A percentile compares a stretch with the other conserved stretches of the same genome.
Conservation (phyloP, 31 red algal species). For the Porphyra umbilicalis region DNA sequence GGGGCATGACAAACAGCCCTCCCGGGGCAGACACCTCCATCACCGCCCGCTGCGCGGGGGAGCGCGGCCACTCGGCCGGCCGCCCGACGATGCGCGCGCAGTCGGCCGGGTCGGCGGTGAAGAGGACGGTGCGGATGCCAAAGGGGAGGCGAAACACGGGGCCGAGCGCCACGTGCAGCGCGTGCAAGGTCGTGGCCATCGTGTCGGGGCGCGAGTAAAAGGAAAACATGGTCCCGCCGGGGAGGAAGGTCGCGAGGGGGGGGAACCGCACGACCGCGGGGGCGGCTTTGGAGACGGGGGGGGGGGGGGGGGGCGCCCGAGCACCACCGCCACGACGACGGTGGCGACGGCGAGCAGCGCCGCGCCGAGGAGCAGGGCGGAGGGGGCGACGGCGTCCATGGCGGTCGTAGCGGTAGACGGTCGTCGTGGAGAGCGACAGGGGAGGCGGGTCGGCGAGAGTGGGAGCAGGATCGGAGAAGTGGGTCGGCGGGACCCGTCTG, state of each 20-base stretch:
- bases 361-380: too few species aligned
- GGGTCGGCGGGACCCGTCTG: too few species aligned
- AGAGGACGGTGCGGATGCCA: not conserved
- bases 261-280: not conserved
- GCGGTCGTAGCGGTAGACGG: too few species aligned
- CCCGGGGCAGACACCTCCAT: constrained; percentile 15
- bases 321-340: too few species aligned
- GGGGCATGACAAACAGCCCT: constrained; percentile 10
- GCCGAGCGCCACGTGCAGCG: not conserved
- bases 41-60: constrained; percentile 5
- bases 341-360: too few species aligned
- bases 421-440: too few species aligned
- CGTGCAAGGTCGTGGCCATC: not conserved
- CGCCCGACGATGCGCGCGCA: not conserved
- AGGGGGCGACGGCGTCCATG: too few species aligned
- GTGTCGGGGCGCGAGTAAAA: not conserved
- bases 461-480: too few species aligned
- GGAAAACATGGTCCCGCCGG: not conserved
- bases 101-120: not conserved
- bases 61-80: constrained; percentile 4
- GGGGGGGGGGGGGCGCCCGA: too few species aligned
- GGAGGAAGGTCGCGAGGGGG: not conserved
- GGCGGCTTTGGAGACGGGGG: not conserved
- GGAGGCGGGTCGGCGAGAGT: too few species aligned
- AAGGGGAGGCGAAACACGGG: not conserved